Conservation (phyloP, 129 eudicot genomes). For the Sambucus nigra region DNA sequence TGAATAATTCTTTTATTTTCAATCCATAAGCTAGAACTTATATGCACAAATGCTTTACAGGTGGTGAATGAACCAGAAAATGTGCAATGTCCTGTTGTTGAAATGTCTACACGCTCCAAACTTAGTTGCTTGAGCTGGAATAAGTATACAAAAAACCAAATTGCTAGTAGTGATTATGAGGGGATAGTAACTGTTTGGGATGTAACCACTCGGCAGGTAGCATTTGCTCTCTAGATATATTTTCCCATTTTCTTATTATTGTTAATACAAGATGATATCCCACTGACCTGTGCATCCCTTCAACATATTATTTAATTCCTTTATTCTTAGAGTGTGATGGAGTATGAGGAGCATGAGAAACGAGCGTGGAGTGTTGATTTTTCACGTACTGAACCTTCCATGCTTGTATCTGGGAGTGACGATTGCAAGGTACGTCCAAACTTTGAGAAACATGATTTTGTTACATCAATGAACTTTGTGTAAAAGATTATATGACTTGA, state of each 20-base stretch:
- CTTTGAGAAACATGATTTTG: not conserved
- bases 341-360: slow-evolving; percentile 97
- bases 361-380: slow-evolving; percentile 99
- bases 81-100: slow-evolving; percentile 84
- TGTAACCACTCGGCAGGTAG: slow-evolving; percentile 88
- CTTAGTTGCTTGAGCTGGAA: slow-evolving; percentile 98
- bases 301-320: not conserved
- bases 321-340: slow-evolving; percentile 69
- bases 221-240: not conserved
- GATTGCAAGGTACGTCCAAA: slow-evolving; percentile 68
- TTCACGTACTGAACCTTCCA: slow-evolving; percentile 79
- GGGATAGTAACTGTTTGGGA: slow-evolving; percentile 98
- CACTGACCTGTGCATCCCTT: not conserved
- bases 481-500: not conserved
- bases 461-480: not conserved
- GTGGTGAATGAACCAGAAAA: slow-evolving; percentile 81
- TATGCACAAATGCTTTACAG: slow-evolving; percentile 28
- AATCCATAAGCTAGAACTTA: slow-evolving; percentile 7
- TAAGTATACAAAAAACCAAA: slow-evolving; percentile 71
- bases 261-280: not conserved
- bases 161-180: slow-evolving; percentile 95
- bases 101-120: slow-evolving; percentile 86
- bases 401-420: slow-evolving; percentile 96
- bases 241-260: not conserved
- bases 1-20: too few relatives aligned